Base-by-base conservation (phyloP, 495 filamentous ascomycete species). In the Penicillium simplicissimum region DNA sequence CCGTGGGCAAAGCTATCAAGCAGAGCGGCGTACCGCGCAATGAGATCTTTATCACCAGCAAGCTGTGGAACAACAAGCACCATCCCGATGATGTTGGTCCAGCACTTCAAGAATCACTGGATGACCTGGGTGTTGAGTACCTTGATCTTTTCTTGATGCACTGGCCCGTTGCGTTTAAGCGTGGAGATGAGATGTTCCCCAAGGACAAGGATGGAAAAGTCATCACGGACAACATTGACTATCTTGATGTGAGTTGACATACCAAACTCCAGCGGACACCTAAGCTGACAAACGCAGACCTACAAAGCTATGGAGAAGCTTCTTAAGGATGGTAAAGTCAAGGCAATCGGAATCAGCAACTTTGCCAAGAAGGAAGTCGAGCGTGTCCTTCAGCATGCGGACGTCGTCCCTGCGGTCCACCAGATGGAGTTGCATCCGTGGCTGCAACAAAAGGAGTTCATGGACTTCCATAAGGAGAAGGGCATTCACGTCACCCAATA, bases 291-390 rank as follows among this genome's bases (percentile, higher is more conserved):
- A 33, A 78, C 81, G 48, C 47, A 85, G 75, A 88, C 85, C 6
- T 89, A 81, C 68, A 82, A 80, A 58, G 85, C 83, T 0, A 88
- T 92, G 87, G 88, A 91, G 64, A 78, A 80, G 43, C 71, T 85
- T 2, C 68, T 83, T 4, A 69, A 80, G 37, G 76, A 77, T 33
- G 86, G 85, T 43, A 88, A 87, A 62, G 70, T 74, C 45, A 82
- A 75, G 60, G 87, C 79, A 5, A 91, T 96, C 63, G 91, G 92
- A 1, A 82, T 95, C 8, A 89, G 86, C 65, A 96, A 94, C 76
- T 92, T 92, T 74, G 84, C 81, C 33, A 80, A 86, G 59, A 79
- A 76, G 21, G 87, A 93, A 65, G 73, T 92, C 59, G 86, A 91
- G 75, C 80, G 81, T 54, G 65, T 94, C 15, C 54, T 93, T 15